Evolutionary conservation across 768 basidiomycete species (phyloP), one percentile per base, ranked within the genome.

Genomic region (Multifurca ochricompacta): DNA sequence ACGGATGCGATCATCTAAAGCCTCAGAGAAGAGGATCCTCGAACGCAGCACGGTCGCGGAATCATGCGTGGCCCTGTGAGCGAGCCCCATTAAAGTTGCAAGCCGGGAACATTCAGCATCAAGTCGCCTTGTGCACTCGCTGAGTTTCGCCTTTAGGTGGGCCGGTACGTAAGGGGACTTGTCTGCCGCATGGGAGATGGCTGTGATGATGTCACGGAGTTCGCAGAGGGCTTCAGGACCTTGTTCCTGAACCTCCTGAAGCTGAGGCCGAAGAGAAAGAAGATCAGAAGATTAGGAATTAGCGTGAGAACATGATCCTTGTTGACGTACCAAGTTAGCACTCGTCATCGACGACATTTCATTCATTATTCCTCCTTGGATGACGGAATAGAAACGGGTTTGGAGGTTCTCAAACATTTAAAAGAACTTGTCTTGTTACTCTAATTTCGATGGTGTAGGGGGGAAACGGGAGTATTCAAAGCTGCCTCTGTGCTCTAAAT

Each of bases 1-100:
- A 16, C 5, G 5, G 34, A 52, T 52, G 8, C 45, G 56, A 0
- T 31, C 34, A 4, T 41, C 39, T 0, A 57, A 21, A 8, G 45
- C 50, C 2, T 52, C 40, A 4, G 45, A 51, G 27, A 57, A 52
- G 10, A 14, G 45, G 39, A 52, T 48, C 45, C 56, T 43, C 19
- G 11, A 57, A 10, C 10, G 45, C 19, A 57, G 19, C 41, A 57
- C 56, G 19, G 41, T 25, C 27, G 25, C 28, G 1, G 51, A 46
- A 14, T 47, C 37, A 8, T 34, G 19, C 0, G 50, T 37, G 1
- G 55, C 50, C 14, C 39, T 40, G 18, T 52, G 37, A 3, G 37
- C 43, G 25, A 56, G 55, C 4, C 34, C 37, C 3, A 23, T 34
- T 19, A 56, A n/a, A 4, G 45, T 35, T 14, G 0, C 14, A 19